A percentile compares a stretch with the other conserved stretches of the same genome.
Evolutionary conservation across 78 protist species (phyloP).

Genomic region (Dictyostelium firmibasis): DNA sequence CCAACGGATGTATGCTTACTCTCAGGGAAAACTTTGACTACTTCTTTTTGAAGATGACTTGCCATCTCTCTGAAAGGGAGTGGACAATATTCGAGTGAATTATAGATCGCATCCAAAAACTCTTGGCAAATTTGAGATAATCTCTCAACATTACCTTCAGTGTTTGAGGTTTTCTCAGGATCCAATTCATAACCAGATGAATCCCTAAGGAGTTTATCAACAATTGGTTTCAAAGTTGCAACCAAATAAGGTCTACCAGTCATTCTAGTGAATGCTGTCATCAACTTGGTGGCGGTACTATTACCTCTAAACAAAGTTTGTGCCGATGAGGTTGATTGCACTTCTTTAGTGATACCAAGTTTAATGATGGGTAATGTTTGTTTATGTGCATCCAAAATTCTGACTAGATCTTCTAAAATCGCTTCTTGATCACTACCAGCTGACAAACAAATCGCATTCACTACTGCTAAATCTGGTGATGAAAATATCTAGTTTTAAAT

Average conservation of each 20-base stretch:
- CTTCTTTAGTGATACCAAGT: constrained; percentile 64
- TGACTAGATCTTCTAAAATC: constrained; percentile 66
- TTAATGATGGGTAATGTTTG: constrained; percentile 76
- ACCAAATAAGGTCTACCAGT: constrained; percentile 66
- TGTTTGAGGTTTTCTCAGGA: constrained; percentile 57
- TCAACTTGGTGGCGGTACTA: constrained; percentile 59
- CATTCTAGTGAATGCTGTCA: constrained; percentile 79
- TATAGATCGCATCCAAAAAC: constrained; percentile 30
- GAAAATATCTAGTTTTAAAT: constrained; percentile 33
- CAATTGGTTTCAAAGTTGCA: constrained; percentile 46
- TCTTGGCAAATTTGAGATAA: constrained; percentile 67
- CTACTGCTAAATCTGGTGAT: constrained; percentile 69
- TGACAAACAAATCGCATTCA: constrained; percentile 76
- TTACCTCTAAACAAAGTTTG: constrained; percentile 65
- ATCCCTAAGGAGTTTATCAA: constrained; percentile 40
- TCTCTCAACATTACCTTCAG: constrained; percentile 52
- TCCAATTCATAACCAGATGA: constrained; percentile 69
- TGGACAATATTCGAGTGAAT: constrained; percentile 41
- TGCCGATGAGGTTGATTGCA: constrained; percentile 36
- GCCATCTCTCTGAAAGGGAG: constrained; percentile 80
- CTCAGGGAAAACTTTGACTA: constrained; percentile 66
- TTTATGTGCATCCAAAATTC: constrained; percentile 72
- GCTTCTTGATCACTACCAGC: constrained; percentile 67
- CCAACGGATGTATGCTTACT: constrained; percentile 82
- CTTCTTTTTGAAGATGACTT: constrained; percentile 68